phyloP scores from a whole-genome alignment of 1,284 basidiomycete species.

The Farysia itapuensis region DNA sequence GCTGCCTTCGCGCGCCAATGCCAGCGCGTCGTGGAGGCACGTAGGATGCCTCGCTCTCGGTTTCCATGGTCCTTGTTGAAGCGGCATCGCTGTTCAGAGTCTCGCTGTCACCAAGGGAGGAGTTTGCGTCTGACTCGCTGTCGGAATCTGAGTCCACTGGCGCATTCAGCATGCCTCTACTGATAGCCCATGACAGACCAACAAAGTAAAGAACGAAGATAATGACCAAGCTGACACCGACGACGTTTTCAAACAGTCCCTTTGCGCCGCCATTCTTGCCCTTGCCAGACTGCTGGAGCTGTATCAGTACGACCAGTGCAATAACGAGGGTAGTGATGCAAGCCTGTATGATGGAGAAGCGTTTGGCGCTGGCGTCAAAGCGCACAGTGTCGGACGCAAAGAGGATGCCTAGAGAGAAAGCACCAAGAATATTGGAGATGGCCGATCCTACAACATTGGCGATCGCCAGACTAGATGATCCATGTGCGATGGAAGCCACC shows the following conservation, averaged over 20 bases:
- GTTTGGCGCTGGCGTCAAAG: constrained; percentile 24
- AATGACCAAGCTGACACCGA: constrained; percentile 20
- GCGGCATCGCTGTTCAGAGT: constrained; percentile 13
- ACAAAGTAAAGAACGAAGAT: constrained; percentile 30
- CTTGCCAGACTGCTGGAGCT: constrained; percentile 15
- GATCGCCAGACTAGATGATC: constrained; percentile 30
- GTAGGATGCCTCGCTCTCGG: constrained; percentile 24
- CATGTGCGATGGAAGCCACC: constrained; percentile 21
- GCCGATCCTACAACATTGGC: constrained; percentile 49
- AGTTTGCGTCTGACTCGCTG: constrained; percentile 10
- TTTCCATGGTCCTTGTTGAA: constrained; percentile 10
- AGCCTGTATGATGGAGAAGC: constrained; percentile 27
- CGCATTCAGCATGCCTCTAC: constrained; percentile 26
- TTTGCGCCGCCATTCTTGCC: constrained; percentile 1
- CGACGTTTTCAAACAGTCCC: constrained; percentile 26
- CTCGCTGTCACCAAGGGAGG: constrained; percentile 3
- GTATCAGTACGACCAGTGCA: constrained; percentile 12
- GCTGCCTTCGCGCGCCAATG: constrained; percentile 12
- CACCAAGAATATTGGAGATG: constrained; percentile 51
- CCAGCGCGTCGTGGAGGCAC: constrained; percentile 11
- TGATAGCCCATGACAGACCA: constrained; percentile 30
- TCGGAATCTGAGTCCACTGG: constrained; percentile 18
- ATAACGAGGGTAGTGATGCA: constrained; percentile 22
- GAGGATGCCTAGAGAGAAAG: constrained; percentile 23
- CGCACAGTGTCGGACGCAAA: constrained; percentile 17